Evolutionary conservation across 352 stramenopile genomes (phyloP).

Genomic region (Blastocystis sp.): DNA sequence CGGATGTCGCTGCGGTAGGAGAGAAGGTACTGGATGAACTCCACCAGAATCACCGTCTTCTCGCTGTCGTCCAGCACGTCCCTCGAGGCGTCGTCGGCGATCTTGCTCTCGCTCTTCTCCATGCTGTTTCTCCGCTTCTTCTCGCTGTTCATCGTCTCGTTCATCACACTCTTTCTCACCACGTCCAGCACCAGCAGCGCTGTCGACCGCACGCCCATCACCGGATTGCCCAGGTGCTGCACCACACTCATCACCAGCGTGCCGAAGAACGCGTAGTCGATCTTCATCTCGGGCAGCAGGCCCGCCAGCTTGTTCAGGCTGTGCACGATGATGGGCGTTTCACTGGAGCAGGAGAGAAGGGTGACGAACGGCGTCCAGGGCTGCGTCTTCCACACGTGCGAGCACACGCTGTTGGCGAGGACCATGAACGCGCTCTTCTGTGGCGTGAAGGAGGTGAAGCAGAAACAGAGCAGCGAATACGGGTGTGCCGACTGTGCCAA

Average conservation of each 20-base stretch:
- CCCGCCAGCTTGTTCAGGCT: slow-evolving; percentile 56
- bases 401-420: slow-evolving; percentile 1
- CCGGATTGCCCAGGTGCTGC: slow-evolving; percentile 14
- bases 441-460: slow-evolving; percentile 10
- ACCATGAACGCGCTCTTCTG: slow-evolving; percentile 29
- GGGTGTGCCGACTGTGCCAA: not conserved
- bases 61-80: not conserved
- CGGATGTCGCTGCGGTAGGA: slow-evolving; percentile 38
- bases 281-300: not conserved
- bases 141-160: not conserved
- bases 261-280: not conserved
- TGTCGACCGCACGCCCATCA: slow-evolving; percentile 22
- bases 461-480: slow-evolving; percentile 18
- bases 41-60: not conserved
- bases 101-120: not conserved
- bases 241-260: slow-evolving; percentile 1
- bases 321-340: slow-evolving; percentile 34
- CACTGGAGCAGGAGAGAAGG: not conserved
- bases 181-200: slow-evolving; percentile 42
- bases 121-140: not conserved
- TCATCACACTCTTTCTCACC: not conserved
- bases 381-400: slow-evolving; percentile 1
- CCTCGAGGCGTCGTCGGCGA: not conserved
- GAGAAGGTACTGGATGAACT: slow-evolving; percentile 32
- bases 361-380: not conserved